phyloP scores from a whole-genome alignment of 2,329 filamentous ascomycete genomes.

The Diaporthe aspalathi region DNA sequence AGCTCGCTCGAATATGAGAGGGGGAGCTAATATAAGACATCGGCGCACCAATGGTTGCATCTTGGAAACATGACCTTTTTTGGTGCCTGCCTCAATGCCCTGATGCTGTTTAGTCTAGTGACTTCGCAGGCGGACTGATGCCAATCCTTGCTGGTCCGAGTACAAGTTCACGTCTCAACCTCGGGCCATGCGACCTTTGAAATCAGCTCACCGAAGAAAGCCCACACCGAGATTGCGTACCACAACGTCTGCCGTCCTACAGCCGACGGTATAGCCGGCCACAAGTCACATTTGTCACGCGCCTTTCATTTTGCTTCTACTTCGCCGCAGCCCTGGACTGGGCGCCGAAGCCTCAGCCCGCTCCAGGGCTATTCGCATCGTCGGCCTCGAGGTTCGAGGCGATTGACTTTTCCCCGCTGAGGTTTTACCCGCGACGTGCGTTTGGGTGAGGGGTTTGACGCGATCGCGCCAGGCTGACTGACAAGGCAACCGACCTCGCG shows the following conservation, averaged over 20 bases:
- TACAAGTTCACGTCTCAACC: not conserved
- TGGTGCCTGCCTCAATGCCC: too few relatives aligned
- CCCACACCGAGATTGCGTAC: not conserved
- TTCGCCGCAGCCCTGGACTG: not conserved
- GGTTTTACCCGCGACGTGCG: too few relatives aligned
- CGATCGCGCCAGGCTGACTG: not conserved
- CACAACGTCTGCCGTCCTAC: too few relatives aligned
- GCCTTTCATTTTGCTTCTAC: not conserved
- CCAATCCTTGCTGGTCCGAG: too few relatives aligned
- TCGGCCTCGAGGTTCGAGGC: not conserved
- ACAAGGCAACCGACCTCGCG: too few relatives aligned
- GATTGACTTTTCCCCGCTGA: not conserved
- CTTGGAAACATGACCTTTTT: not conserved
- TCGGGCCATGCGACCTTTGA: not conserved
- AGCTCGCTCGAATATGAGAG: not conserved
- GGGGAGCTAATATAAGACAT: conserved; percentile 26
- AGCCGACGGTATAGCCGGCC: too few relatives aligned
- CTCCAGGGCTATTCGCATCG: not conserved
- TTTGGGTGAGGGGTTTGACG: not conserved
- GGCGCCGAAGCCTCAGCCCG: too few relatives aligned
- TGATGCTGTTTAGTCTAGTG: too few relatives aligned
- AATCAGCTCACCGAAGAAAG: not conserved
- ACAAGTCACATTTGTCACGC: not conserved
- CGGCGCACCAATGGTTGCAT: conserved; percentile 1
- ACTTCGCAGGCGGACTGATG: too few relatives aligned